A percentile compares a stretch with the other conserved stretches of the same genome.
These are phyloP conservation scores for Kwoniella sp. DNA, from an alignment of 768 basidiomycete genomes.

Conservation along the genomic window DNA sequence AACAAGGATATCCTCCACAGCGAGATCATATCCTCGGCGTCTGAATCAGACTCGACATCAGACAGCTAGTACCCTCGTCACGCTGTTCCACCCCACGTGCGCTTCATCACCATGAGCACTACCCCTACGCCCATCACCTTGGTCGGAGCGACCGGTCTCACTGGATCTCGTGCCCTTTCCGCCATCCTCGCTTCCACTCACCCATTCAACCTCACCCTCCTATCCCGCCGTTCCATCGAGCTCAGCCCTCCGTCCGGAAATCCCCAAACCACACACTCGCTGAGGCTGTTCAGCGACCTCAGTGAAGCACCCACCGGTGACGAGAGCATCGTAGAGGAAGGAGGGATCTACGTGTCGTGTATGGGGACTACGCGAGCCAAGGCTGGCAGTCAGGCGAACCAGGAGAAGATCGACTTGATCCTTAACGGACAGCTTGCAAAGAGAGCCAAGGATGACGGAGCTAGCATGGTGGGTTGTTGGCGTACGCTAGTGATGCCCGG, in stretches of 20 bases:
- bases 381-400: slow-evolving; percentile 36
- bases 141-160: slow-evolving; percentile 46
- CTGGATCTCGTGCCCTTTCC: slow-evolving; percentile 31
- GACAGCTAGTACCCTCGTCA: slow-evolving; percentile 2
- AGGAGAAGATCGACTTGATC: slow-evolving; percentile 41
- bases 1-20: slow-evolving; percentile 5
- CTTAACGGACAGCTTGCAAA: slow-evolving; percentile 42
- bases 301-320: slow-evolving; percentile 5
- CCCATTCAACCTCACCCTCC: slow-evolving; percentile 36
- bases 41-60: slow-evolving; percentile 10
- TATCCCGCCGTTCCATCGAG: slow-evolving; percentile 35
- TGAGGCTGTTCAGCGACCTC: slow-evolving; percentile 22
- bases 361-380: slow-evolving; percentile 42
- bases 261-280: slow-evolving; percentile 14
- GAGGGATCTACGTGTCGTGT: slow-evolving; percentile 35
- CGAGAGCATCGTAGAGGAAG: slow-evolving; percentile 4
- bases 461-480: slow-evolving; percentile 34
- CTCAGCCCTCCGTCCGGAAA: slow-evolving; percentile 4
- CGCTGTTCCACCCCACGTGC: neutral
- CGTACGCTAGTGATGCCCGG: too few species aligned
- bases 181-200: slow-evolving; percentile 25
- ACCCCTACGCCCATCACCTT: slow-evolving; percentile 29
- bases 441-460: slow-evolving; percentile 41
- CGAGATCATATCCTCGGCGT: slow-evolving; percentile 11
- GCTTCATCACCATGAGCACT: slow-evolving; percentile 1